Conservation (phyloP, 305 asterid genomes). For the Salvia sclarea region DNA sequence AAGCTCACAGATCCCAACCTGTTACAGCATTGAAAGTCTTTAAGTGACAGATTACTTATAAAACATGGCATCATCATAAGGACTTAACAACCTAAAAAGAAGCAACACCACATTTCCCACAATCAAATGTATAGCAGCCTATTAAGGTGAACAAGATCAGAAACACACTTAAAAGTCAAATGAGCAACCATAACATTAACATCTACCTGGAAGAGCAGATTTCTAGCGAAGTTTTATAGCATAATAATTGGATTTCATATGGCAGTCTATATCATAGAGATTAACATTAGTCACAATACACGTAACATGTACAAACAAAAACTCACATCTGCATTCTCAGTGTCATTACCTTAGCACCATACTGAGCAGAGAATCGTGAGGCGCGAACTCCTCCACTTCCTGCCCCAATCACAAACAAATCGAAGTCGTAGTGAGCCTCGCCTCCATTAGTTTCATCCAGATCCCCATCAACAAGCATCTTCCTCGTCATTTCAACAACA, state of each 20-base stretch:
- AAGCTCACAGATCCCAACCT: constrained; percentile 94
- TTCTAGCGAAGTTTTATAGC: constrained; percentile 2
- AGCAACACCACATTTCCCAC: background rate
- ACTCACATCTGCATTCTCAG: background rate
- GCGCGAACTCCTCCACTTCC: constrained; percentile 97
- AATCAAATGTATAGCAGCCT: background rate
- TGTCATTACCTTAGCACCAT: constrained; percentile 77
- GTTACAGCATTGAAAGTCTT: constrained; percentile 27
- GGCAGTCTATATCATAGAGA: background rate
- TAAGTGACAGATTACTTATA: constrained; percentile 2
- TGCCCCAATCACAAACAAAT: constrained; percentile 93
- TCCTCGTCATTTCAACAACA: constrained; percentile 63
- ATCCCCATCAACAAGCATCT: constrained; percentile 77
- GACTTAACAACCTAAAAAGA: background rate
- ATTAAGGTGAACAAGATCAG: background rate
- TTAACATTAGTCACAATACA: background rate
- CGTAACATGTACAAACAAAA: background rate
- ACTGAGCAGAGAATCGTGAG: constrained; percentile 73
- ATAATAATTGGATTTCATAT: background rate
- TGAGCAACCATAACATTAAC: background rate
- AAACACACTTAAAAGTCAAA: background rate
- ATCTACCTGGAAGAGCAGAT: background rate
- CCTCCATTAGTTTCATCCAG: constrained; percentile 43
- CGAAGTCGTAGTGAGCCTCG: constrained; percentile 70
- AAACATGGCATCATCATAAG: background rate